Base-by-base conservation (phyloP, 106 monocot species). In the Alisma plantagoaquatica region DNA sequence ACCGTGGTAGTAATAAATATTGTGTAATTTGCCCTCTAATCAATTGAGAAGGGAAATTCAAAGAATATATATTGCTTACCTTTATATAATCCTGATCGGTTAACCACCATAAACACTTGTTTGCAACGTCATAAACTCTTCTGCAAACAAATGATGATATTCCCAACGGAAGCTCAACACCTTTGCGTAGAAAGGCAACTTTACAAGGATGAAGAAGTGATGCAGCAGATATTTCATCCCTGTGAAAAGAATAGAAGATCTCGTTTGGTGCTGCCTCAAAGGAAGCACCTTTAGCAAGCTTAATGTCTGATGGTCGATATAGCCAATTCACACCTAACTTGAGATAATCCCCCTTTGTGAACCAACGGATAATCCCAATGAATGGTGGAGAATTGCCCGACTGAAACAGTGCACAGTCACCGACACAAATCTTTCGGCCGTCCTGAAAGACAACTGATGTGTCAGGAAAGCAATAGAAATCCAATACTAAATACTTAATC, bases 101-200 rank as follows among this genome's bases (percentile, higher is more conserved):
- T 55, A 89, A 53, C 88, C 84, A 89, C 88, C 88, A 96, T 68
- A 96, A 84, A 71, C 94, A 89, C 75, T 78, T 89, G 69, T 81
- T 77, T 33, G 69, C 73, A 59, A 78, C 78, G 48, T 96, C 94
- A 68, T 88, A 88, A 20, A 94, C 94, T 62, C 93, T 64, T 63
- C 93, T 62, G 60, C 93, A 93, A 29, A 94, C 78, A 49, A 88
- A 94, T 10, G 94, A 96, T 12, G 88, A 77, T 67, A 71, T 77
- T 28, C 80, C 88, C 64, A 64, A 53, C 51, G 88, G 88, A 55
- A 88, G 80, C 10, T 96, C 84, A 63, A 76, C 55, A 43, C 88
- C 84, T 54, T 84, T 88, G 53, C 65, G 65, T 27, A 96, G 73
- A 66, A 96, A 96, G 21, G 94, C 80, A 70, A 96, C 88, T 74